Percentiles rank a stretch among this genome's conserved stretches.
phyloP scores from a whole-genome alignment of 495 filamentous ascomycete genomes.

The Xylaria scruposa region DNA sequence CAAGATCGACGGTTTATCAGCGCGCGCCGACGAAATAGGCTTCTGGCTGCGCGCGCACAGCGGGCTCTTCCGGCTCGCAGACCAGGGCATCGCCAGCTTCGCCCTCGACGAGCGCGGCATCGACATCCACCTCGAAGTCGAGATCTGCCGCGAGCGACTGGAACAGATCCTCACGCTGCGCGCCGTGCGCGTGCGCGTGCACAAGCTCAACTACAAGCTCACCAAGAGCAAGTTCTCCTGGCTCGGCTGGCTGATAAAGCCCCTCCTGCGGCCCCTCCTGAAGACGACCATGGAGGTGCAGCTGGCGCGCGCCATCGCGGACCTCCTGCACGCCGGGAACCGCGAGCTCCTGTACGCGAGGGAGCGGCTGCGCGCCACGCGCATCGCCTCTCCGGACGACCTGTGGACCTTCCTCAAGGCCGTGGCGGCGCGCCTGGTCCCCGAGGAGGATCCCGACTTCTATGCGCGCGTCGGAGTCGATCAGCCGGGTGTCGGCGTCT shows the following conservation, averaged over 20 bases:
- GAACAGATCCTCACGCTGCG: constrained; percentile 83
- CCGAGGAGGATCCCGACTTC: constrained; percentile 74
- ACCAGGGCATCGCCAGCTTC: constrained; percentile 85
- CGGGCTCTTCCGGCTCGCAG: constrained; percentile 69
- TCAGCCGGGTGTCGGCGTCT: constrained; percentile 69
- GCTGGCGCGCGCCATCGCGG: constrained; percentile 73
- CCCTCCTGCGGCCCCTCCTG: constrained; percentile 79
- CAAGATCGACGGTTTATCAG: constrained; percentile 77
- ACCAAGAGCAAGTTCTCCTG: constrained; percentile 76
- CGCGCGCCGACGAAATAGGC: constrained; percentile 84
- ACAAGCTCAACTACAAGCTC: constrained; percentile 83
- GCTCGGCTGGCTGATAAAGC: constrained; percentile 83
- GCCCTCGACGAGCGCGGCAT: constrained; percentile 83
- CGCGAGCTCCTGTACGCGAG: constrained; percentile 85
- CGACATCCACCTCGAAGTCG: constrained; percentile 83
- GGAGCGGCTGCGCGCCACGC: constrained; percentile 82
- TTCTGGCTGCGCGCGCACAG: constrained; percentile 74
- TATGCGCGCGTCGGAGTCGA: constrained; percentile 72
- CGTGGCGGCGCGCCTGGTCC: constrained; percentile 73
- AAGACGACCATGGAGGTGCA: constrained; percentile 80
- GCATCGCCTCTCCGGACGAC: constrained; percentile 82
- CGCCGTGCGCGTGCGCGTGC: constrained; percentile 77
- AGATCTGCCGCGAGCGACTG: constrained; percentile 73
- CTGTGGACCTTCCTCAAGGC: constrained; percentile 81
- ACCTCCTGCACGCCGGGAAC: constrained; percentile 74